Conservation (phyloP, 371 early-diverging fungal species). For the Apophysomyces ossiformis region DNA sequence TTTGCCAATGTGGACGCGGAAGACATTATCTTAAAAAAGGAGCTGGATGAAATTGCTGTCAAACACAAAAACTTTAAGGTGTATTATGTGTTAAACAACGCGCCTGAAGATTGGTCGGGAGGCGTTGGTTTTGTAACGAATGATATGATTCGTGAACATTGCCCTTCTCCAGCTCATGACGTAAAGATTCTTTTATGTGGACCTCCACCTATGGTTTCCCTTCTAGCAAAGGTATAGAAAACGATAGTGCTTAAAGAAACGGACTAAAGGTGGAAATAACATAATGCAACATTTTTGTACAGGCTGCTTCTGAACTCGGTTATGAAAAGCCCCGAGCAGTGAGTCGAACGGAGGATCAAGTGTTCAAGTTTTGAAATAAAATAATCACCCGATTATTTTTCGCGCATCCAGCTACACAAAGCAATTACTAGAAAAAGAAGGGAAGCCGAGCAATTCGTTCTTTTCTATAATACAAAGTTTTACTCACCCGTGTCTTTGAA, state of each 20-base stretch:
- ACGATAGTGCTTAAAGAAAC: not conserved
- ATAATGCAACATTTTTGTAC: not conserved
- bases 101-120: constrained; percentile 78
- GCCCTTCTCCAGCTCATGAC: constrained; percentile 70
- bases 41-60: constrained; percentile 71
- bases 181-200: constrained; percentile 90
- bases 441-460: too few relatives aligned
- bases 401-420: too few relatives aligned
- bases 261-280: constrained; percentile 4
- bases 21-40: constrained; percentile 80
- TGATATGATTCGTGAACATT: constrained; percentile 68
- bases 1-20: constrained; percentile 83
- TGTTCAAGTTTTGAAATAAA: constrained; percentile 61
- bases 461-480: too few relatives aligned
- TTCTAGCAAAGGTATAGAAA: constrained; percentile 58
- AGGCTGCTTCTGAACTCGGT: constrained; percentile 61
- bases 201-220: constrained; percentile 85
- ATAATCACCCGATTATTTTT: too few relatives aligned
- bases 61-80: constrained; percentile 79
- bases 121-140: constrained; percentile 80
- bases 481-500: too few relatives aligned
- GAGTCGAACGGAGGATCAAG: constrained; percentile 70
- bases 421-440: too few relatives aligned
- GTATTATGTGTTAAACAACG: constrained; percentile 78
- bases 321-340: constrained; percentile 70